These are phyloP conservation scores for Orbilia brochopaga DNA, from an alignment of 2,329 filamentous ascomycete genomes.

Conservation along the genomic window DNA sequence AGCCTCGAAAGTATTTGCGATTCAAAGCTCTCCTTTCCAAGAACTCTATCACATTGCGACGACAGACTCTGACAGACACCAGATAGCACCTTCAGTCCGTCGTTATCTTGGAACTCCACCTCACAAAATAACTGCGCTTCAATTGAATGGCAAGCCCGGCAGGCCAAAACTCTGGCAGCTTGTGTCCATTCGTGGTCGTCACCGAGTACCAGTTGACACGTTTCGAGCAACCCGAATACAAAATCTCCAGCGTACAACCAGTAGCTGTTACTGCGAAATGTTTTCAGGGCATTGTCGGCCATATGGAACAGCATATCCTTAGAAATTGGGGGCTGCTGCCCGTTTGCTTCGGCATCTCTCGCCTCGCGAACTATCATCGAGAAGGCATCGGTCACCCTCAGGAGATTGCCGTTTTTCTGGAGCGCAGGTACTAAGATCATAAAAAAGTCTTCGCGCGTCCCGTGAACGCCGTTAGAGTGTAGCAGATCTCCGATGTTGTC, in stretches of 20 bases:
- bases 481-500: constrained; percentile 15
- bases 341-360: constrained; percentile 10
- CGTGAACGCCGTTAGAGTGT: constrained; percentile 12
- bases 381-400: constrained; percentile 24
- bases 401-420: constrained; percentile 25
- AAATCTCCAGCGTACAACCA: constrained; percentile 26
- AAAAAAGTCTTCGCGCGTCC: constrained; percentile 23
- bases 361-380: constrained; percentile 11
- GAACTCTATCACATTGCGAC: constrained; percentile 9
- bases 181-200: constrained; percentile 17
- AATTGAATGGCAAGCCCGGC: constrained; percentile 17
- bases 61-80: constrained; percentile 7
- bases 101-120: constrained; percentile 12
- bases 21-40: constrained; percentile 19
- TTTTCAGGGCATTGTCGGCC: constrained; percentile 12
- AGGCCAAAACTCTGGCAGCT: constrained; percentile 13
- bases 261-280: constrained; percentile 4
- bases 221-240: constrained; percentile 21
- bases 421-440: constrained; percentile 19
- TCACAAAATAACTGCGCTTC: constrained; percentile 19
- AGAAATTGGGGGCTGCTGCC: neutral
- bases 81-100: neutral
- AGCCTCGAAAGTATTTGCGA: constrained; percentile 11
- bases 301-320: constrained; percentile 24
- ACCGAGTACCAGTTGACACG: constrained; percentile 14